A percentile compares a stretch with the other conserved stretches of the same genome.
These are phyloP conservation scores for Lanmaoa pseudosensibilis DNA, from an alignment of 768 basidiomycete species.

Conservation along the genomic window DNA sequence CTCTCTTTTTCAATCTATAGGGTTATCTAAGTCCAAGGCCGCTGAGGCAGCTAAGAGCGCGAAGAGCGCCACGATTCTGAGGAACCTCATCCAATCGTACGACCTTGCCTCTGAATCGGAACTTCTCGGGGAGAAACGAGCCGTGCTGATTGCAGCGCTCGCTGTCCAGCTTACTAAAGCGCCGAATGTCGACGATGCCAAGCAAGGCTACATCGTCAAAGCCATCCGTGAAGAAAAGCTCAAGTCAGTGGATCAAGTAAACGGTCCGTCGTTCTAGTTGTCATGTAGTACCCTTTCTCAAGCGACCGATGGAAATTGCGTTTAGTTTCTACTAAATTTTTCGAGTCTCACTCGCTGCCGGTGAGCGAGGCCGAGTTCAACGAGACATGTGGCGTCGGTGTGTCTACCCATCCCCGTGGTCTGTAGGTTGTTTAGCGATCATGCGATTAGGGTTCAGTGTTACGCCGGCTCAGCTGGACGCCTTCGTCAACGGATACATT, in stretches of 20 bases:
- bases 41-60: constrained; percentile 78
- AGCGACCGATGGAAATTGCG: constrained; percentile 6
- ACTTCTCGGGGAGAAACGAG: constrained; percentile 76
- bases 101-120: constrained; percentile 37
- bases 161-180: constrained; percentile 62
- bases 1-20: constrained; percentile 71
- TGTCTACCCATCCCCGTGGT: constrained; percentile 28
- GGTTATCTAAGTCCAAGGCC: constrained; percentile 74
- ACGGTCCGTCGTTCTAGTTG: constrained; percentile 51
- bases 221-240: constrained; percentile 72
- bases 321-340: constrained; percentile 62
- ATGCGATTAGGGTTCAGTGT: constrained; percentile 69
- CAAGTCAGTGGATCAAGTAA: constrained; percentile 82
- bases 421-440: constrained; percentile 1
- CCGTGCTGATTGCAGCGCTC: constrained; percentile 65
- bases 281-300: background rate
- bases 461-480: constrained; percentile 60
- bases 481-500: constrained; percentile 57
- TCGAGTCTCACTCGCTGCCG: constrained; percentile 59
- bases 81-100: constrained; percentile 63
- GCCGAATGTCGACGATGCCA: constrained; percentile 46
- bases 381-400: constrained; percentile 83
- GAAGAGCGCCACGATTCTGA: constrained; percentile 71
- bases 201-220: constrained; percentile 61
- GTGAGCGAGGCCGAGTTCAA: constrained; percentile 73